Evolutionary conservation across 2,329 filamentous ascomycete genomes (phyloP).

Genomic region (Leptographium procerum): DNA sequence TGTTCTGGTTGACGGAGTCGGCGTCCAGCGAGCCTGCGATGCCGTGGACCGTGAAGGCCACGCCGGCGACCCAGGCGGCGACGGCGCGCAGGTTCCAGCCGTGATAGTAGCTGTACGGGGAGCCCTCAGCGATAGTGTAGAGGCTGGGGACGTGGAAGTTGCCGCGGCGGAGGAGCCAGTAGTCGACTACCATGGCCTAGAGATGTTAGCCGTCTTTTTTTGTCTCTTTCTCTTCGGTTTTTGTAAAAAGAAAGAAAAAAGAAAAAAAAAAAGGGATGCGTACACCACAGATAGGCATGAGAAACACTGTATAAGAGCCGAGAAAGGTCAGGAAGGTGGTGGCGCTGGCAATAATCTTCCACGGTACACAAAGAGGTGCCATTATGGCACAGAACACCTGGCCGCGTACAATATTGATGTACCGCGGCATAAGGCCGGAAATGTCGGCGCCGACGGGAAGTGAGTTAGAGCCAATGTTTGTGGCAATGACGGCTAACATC

Average conservation of each 20-base stretch:
- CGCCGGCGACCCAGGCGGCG: constrained; percentile 21
- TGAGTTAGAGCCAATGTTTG: constrained; percentile 28
- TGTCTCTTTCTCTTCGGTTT: background rate
- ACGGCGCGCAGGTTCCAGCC: constrained; percentile 23
- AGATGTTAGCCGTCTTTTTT: background rate
- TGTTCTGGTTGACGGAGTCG: constrained; percentile 16
- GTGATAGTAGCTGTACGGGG: constrained; percentile 16
- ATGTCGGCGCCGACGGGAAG: constrained; percentile 29
- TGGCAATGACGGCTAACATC: constrained; percentile 24
- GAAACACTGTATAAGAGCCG: constrained; percentile 27
- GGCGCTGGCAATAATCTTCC: constrained; percentile 29
- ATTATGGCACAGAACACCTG: constrained; percentile 28
- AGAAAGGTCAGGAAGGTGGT: constrained; percentile 29
- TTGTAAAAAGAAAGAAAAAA: no score
- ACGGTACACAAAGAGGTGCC: constrained; percentile 25
- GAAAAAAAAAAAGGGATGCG: no score
- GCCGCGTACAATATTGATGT: constrained; percentile 30
- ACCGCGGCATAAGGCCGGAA: constrained; percentile 27
- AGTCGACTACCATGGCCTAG: constrained; percentile 10
- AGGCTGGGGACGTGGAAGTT: constrained; percentile 6
- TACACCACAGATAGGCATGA: constrained; percentile 23
- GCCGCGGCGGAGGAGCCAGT: constrained; percentile 13
- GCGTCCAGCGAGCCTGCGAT: constrained; percentile 21
- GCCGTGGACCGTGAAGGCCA: constrained; percentile 22
- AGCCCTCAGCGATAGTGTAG: background rate